These are phyloP conservation scores for Haberlea rhodopensis DNA, from an alignment of 257 asterid genomes.

Conservation along the genomic window DNA sequence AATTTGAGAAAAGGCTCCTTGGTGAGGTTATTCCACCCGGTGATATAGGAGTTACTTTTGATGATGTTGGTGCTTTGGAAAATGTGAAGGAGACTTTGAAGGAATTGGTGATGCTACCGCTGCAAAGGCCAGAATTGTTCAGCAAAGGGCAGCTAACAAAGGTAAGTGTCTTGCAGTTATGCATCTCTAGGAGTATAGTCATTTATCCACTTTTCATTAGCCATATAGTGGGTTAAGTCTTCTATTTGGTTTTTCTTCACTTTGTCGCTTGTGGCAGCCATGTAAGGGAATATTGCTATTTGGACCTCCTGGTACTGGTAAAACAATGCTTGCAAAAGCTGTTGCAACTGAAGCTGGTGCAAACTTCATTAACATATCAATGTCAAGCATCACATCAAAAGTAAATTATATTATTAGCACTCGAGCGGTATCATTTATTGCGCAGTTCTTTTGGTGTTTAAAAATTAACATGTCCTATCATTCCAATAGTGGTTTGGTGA, in stretches of 20 bases:
- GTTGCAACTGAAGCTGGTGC: conserved; percentile 96
- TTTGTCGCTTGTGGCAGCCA: conserved; percentile 52
- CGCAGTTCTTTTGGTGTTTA: not conserved
- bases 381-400: conserved; percentile 91
- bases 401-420: conserved; percentile 32
- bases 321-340: conserved; percentile 95
- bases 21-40: conserved; percentile 81
- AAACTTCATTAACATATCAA: conserved; percentile 78
- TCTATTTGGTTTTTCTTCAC: conserved; percentile 17
- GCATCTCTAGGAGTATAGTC: conserved; percentile 14
- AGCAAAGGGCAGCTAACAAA: conserved; percentile 87
- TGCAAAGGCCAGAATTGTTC: conserved; percentile 83
- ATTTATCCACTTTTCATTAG: conserved; percentile 2
- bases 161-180: conserved; percentile 37
- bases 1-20: conserved; percentile 79
- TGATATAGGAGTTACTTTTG: conserved; percentile 84
- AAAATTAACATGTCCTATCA: conserved; percentile 5
- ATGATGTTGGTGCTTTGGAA: conserved; percentile 88
- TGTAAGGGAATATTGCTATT: conserved; percentile 93
- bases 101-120: conserved; percentile 91
- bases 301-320: conserved; percentile 93
- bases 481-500: conserved; percentile 84
- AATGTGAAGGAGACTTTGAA: conserved; percentile 87
- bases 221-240: conserved; percentile 6
- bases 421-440: conserved; percentile 14